Evolutionary conservation across 1,139 yeast species (phyloP).

Genomic region (Candida sojae): DNA sequence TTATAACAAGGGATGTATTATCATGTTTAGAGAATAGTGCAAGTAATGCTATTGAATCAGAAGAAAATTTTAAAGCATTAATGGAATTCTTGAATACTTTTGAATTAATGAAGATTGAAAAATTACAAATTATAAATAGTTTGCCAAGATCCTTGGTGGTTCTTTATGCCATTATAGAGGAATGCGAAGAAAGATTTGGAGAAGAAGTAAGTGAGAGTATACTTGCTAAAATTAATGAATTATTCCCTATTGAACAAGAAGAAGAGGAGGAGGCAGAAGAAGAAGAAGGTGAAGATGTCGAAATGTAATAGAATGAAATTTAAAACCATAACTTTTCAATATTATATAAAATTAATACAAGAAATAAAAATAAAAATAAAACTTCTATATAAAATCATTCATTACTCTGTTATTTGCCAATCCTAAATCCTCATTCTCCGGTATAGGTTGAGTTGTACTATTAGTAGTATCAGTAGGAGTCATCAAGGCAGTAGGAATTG

Average conservation of each 20-base stretch:
- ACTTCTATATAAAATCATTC: constrained; percentile 26
- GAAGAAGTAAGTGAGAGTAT: constrained; percentile 63
- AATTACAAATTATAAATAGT: constrained; percentile 77
- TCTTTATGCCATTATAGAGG: constrained; percentile 80
- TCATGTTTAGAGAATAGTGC: constrained; percentile 52
- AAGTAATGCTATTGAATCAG: constrained; percentile 39
- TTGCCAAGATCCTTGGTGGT: constrained; percentile 81
- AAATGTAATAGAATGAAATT: constrained; percentile 3
- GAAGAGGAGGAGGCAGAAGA: constrained; percentile 33
- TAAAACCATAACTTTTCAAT: background rate
- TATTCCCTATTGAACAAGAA: constrained; percentile 48
- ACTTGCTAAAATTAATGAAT: constrained; percentile 46
- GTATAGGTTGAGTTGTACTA: constrained; percentile 4
- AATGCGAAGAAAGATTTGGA: constrained; percentile 80
- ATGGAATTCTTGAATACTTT: constrained; percentile 54
- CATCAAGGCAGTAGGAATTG: constrained; percentile 10
- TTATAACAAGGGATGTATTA: constrained; percentile 63
- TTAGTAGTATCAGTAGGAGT: constrained; percentile 5
- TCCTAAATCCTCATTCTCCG: constrained; percentile 20
- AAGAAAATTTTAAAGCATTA: constrained; percentile 52
- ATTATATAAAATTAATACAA: background rate
- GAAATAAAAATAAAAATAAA: background rate
- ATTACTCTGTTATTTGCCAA: constrained; percentile 20
- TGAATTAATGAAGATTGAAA: constrained; percentile 77
- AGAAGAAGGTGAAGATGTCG: constrained; percentile 7